Evolutionary conservation across 345 rosid species (phyloP), one percentile per base, ranked within the genome.

Genomic region (Turnera subulata): DNA sequence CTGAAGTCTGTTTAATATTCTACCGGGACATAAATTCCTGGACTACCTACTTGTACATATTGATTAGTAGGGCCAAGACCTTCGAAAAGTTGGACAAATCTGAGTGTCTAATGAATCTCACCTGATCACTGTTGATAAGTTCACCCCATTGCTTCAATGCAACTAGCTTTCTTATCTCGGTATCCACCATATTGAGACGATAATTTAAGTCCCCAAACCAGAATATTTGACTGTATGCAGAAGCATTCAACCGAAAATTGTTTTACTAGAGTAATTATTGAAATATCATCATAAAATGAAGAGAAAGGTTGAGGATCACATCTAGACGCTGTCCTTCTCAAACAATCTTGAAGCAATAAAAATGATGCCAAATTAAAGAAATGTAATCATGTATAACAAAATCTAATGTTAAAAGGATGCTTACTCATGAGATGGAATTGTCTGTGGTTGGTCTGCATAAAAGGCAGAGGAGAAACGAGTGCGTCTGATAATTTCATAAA

Each of bases 181-280:
- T 26, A 64, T 90, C 97, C 69, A 53, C 23, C 96, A 80, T 77
- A 62, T 84, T 83, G 62, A 94, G 81, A 50, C 99, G 87, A 65
- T 94, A 94, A 66, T 94, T 94, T 72, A 94, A 76, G 73, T 94
- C 99, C 19, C 99, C 99, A 22, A 94, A 94, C 99, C 97, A 94
- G 71, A 88, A 94, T 67, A 82, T 72, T 64, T 87, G 87, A 81
- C 99, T 94, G 96, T 67, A 62, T 4, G 54, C 55, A 74, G 35
- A 58, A 73, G 23, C 48, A 65, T 22, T 17, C 42, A 19, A 58
- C 25, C 53, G 24, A 18, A 25, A 46, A 17, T 22, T 2, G 17
- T 11, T 23, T 29, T 19, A n/a, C 35, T 29, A 3, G 35, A 29
- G 4, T 29, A 29, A 29, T 29, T 29, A 29, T 29, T 8, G 35